These are phyloP conservation scores for Clonostachys rosea DNA, from an alignment of 2,329 filamentous ascomycete genomes.

Conservation along the genomic window DNA sequence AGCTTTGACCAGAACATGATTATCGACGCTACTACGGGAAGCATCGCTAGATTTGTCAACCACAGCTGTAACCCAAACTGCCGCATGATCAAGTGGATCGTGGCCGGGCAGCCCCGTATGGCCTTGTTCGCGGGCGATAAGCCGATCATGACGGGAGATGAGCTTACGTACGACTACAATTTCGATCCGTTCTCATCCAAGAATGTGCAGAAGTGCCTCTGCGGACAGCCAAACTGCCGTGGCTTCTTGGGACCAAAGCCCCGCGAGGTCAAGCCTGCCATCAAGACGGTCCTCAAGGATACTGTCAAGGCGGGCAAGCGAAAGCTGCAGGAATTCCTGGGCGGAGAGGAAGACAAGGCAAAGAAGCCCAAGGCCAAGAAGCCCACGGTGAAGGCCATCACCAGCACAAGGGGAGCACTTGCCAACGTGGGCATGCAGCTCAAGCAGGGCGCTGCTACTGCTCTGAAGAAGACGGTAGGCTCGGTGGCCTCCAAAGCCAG, in stretches of 20 bases:
- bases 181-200: constrained; percentile 66
- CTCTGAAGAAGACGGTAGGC: constrained; percentile 19
- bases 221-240: constrained; percentile 58
- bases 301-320: constrained; percentile 46
- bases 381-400: constrained; percentile 12
- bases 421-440: constrained; percentile 26
- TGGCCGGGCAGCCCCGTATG: constrained; percentile 90
- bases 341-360: constrained; percentile 40
- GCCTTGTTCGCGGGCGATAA: constrained; percentile 88
- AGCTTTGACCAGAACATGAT: constrained; percentile 98
- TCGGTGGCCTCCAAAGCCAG: constrained; percentile 15
- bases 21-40: constrained; percentile 93
- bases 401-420: constrained; percentile 24
- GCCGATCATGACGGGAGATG: constrained; percentile 90
- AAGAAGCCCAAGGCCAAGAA: constrained; percentile 29
- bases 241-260: constrained; percentile 59
- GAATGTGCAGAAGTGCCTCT: constrained; percentile 64
- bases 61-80: constrained; percentile 97
- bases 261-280: constrained; percentile 44
- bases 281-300: constrained; percentile 30
- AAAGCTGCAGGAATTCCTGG: constrained; percentile 49
- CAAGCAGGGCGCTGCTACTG: constrained; percentile 27
- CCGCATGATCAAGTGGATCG: constrained; percentile 97
- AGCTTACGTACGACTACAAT: constrained; percentile 90
- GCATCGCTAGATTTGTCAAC: constrained; percentile 96